Evolutionary conservation across 805 yeast genomes (phyloP), one percentile per base, ranked within the genome.

Genomic region (Teunomyces cretensis): DNA sequence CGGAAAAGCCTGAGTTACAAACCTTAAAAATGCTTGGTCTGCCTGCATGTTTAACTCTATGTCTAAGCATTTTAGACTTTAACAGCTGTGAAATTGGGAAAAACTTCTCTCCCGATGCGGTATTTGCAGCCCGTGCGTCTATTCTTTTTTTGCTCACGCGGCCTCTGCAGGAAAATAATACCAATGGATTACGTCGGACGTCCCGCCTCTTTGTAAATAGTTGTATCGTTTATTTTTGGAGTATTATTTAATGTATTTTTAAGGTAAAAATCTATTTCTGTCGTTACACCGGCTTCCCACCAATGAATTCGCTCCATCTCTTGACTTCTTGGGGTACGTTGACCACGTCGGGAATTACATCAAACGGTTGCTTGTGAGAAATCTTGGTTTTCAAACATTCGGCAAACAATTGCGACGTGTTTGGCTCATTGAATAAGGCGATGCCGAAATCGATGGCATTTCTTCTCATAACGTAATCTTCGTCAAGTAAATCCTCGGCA

Each of bases 371-470:
- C 58, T 78, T 76, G 54, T 73, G 70, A 30, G 74, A 75, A 54
- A 87, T 75, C 61, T 90, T 89, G 44, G 70, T 80, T 54, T 80
- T 80, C 71, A 94, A 75, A 52, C 96, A 88, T 61, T 82, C 73
- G 16, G 97, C 90, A 68, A 94, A 94, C 56, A 94, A 72, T 57
- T 83, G 63, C 2, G 97, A 86, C 16, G 99, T 95, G 64, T 89
- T 83, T 53, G 98, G 97, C 74, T 94, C 99, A 64, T 92, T 94
- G 76, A 94, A 92, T 63, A 94, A 76, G 35, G 99, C 97, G 60
- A 92, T 85, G 49, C 88, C 98, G 65, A 94, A 94, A 68, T 94
- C 99, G 72, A 94, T 95, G 39, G 99, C 98, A 67, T 94, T 94
- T 76, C 99, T 86, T 77, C 99, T 86, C 99, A 94, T 94, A 47